phyloP scores from a whole-genome alignment of 306 rosid genomes.

The Betula pendula region DNA sequence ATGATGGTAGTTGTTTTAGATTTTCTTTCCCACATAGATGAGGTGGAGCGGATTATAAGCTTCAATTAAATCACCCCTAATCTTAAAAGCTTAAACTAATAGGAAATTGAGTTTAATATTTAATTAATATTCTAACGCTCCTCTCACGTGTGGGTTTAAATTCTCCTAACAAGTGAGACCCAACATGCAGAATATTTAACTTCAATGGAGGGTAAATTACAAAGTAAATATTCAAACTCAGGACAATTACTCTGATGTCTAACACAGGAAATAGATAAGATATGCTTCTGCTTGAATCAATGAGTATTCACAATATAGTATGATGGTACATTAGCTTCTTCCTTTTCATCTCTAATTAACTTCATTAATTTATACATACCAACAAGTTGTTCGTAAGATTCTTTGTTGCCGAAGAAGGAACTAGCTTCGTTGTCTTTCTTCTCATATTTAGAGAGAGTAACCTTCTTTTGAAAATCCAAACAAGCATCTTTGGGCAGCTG shows the following conservation, averaged over 20 bases:
- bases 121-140: too few species aligned
- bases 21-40: background rate
- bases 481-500: conserved; percentile 40
- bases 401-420: conserved; percentile 50
- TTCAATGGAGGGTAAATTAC: too few species aligned
- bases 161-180: too few species aligned
- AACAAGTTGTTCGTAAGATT: conserved; percentile 51
- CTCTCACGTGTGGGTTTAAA: too few species aligned
- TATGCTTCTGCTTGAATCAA: background rate
- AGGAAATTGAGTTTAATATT: too few species aligned
- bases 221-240: too few species aligned
- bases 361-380: conserved; percentile 49
- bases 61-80: background rate
- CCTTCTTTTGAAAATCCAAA: conserved; percentile 90
- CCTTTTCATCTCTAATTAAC: conserved; percentile 4
- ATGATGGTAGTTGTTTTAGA: background rate
- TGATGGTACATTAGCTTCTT: background rate
- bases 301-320: background rate
- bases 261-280: too few species aligned
- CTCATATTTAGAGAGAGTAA: conserved; percentile 69
- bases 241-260: too few species aligned
- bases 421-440: conserved; percentile 37
- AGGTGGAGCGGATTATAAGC: background rate
- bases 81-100: too few species aligned
- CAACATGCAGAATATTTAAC: too few species aligned